Percentiles rank a stretch among this genome's conserved stretches.
These are phyloP conservation scores for Rosellinia necatrix DNA, from an alignment of 2,329 filamentous ascomycete genomes.

Conservation along the genomic window DNA sequence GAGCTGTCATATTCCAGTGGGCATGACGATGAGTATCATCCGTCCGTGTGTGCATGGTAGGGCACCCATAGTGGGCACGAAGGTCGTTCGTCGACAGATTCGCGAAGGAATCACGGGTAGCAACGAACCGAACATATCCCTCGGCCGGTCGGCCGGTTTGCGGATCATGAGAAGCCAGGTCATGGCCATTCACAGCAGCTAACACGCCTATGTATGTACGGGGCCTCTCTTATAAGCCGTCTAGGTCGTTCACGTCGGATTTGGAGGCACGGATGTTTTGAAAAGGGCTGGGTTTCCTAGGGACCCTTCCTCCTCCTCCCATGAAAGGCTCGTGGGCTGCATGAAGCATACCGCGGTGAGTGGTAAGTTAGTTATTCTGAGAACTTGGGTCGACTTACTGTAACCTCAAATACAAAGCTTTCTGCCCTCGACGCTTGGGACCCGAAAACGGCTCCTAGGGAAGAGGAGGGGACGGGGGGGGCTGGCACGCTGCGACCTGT, in stretches of 20 bases:
- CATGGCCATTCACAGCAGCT: too few species aligned
- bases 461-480: too few species aligned
- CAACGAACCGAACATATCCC: neutral
- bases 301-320: too few species aligned
- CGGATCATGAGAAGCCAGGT: constrained; percentile 7
- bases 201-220: too few species aligned
- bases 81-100: constrained; percentile 2
- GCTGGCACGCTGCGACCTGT: neutral
- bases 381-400: neutral
- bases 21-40: neutral
- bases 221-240: constrained; percentile 7
- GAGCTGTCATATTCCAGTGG: neutral
- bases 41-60: too few species aligned
- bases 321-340: constrained; percentile 10
- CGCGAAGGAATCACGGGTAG: constrained; percentile 10
- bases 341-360: constrained; percentile 2
- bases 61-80: neutral
- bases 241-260: neutral
- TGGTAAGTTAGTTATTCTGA: neutral
- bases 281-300: neutral
- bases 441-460: neutral
- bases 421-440: neutral
- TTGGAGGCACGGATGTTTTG: constrained; percentile 2
- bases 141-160: constrained; percentile 6
- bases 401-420: neutral